Evolutionary conservation across 2,329 filamentous ascomycete species (phyloP).

Genomic region (Xenoacremonium recifei): DNA sequence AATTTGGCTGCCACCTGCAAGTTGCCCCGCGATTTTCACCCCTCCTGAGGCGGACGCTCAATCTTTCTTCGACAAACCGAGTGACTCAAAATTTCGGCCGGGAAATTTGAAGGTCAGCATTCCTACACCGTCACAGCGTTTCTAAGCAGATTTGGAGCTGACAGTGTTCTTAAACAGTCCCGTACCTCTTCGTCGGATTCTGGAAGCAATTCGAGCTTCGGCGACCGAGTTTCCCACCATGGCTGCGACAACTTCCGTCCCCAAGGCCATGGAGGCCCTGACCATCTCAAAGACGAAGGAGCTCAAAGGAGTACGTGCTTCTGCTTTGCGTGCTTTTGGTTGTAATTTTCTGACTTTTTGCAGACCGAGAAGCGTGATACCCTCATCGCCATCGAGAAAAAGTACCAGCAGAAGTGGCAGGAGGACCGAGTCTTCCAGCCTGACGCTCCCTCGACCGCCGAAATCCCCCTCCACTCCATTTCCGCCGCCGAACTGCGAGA

Average conservation of each 20-base stretch:
- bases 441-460: constrained; percentile 75
- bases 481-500: constrained; percentile 72
- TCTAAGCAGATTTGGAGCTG: no score
- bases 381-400: constrained; percentile 81
- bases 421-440: constrained; percentile 69
- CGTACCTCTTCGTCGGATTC: constrained; percentile 20
- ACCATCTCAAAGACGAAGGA: constrained; percentile 60
- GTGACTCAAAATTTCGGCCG: constrained; percentile 33
- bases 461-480: constrained; percentile 74
- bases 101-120: constrained; percentile 22
- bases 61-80: constrained; percentile 13
- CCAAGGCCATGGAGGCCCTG: constrained; percentile 51
- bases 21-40: constrained; percentile 38
- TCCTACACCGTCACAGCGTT: no score
- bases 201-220: constrained; percentile 14
- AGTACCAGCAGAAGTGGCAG: constrained; percentile 73
- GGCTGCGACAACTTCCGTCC: constrained; percentile 39
- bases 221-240: constrained; percentile 33
- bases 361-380: constrained; percentile 86
- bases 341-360: constrained; percentile 14
- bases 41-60: constrained; percentile 25
- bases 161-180: not conserved
- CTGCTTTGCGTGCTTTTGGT: constrained; percentile 2
- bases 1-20: constrained; percentile 10
- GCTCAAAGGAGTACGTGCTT: constrained; percentile 51